These are phyloP conservation scores for Claviceps paspali DNA, from an alignment of 2,329 filamentous ascomycete genomes.

Conservation along the genomic window DNA sequence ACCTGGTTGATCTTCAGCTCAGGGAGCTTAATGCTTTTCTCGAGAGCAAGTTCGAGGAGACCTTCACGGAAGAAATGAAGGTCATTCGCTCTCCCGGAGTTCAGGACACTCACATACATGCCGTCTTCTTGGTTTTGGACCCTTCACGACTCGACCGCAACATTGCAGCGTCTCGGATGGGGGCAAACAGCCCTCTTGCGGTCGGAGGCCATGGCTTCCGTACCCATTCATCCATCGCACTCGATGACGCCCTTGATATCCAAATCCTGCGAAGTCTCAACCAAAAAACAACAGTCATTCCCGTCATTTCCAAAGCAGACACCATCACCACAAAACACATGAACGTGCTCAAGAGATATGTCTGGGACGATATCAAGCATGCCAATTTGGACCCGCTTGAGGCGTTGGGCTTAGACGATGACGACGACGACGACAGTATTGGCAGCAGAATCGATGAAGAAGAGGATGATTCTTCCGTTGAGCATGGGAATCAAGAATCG, in stretches of 20 bases:
- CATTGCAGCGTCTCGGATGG: conserved; percentile 49
- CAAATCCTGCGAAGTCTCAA: conserved; percentile 79
- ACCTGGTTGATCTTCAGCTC: conserved; percentile 84
- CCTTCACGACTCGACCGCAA: conserved; percentile 74
- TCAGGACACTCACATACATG: conserved; percentile 94
- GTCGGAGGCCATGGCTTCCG: conserved; percentile 23
- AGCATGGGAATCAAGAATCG: conserved; percentile 10
- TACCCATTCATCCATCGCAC: conserved; percentile 42
- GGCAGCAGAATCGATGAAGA: conserved; percentile 40
- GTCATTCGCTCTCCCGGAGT: conserved; percentile 84
- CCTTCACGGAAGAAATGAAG: conserved; percentile 94
- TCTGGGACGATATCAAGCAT: conserved; percentile 76
- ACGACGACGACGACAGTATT: conserved; percentile 52
- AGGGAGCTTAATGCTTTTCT: conserved; percentile 83
- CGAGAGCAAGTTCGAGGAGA: conserved; percentile 97
- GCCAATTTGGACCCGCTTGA: conserved; percentile 80
- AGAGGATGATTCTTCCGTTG: conserved; percentile 15
- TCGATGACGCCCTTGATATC: conserved; percentile 82
- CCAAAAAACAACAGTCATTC: conserved; percentile 88
- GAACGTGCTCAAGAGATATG: conserved; percentile 76
- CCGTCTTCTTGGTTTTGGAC: conserved; percentile 83
- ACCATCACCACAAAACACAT: conserved; percentile 94
- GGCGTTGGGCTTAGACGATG: conserved; percentile 67
- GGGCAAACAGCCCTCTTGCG: conserved; percentile 34
- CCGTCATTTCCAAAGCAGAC: conserved; percentile 91